These are phyloP conservation scores for Arabis alpina DNA, from an alignment of 345 rosid species.

Conservation along the genomic window DNA sequence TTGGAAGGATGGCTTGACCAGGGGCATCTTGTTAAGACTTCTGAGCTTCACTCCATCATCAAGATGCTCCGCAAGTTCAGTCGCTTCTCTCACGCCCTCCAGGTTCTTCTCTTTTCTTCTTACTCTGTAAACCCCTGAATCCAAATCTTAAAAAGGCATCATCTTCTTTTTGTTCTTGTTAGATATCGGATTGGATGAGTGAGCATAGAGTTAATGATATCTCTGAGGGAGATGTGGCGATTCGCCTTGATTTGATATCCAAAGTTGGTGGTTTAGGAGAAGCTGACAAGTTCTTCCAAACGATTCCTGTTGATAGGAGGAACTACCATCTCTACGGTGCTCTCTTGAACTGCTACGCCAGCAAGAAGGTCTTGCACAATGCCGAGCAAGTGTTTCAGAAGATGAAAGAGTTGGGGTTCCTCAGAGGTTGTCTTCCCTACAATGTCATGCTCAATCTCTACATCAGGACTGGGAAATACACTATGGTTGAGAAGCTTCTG, in stretches of 20 bases:
- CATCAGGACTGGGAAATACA: constrained; percentile 38
- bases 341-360: constrained; percentile 57
- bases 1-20: constrained; percentile 62
- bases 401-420: constrained; percentile 47
- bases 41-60: constrained; percentile 45
- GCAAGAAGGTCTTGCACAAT: constrained; percentile 44
- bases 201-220: constrained; percentile 35
- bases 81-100: constrained; percentile 57
- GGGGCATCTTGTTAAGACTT: constrained; percentile 42
- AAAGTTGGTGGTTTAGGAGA: constrained; percentile 52
- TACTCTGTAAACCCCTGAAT: not conserved
- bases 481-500: constrained; percentile 51
- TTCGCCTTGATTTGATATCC: constrained; percentile 56
- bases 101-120: constrained; percentile 41
- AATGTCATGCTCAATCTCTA: constrained; percentile 67
- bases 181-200: constrained; percentile 59
- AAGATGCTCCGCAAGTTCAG: constrained; percentile 48
- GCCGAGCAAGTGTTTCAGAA: constrained; percentile 51
- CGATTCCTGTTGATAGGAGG: constrained; percentile 35
- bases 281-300: constrained; percentile 54
- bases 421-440: constrained; percentile 44
- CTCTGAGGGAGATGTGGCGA: constrained; percentile 51
- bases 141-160: not conserved
- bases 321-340: constrained; percentile 52
- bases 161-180: not conserved